A percentile compares a stretch with the other conserved stretches of the same genome.
Evolutionary conservation across 1,139 yeast genomes (phyloP).

Genomic region (Nakaseomyces delphensis): DNA sequence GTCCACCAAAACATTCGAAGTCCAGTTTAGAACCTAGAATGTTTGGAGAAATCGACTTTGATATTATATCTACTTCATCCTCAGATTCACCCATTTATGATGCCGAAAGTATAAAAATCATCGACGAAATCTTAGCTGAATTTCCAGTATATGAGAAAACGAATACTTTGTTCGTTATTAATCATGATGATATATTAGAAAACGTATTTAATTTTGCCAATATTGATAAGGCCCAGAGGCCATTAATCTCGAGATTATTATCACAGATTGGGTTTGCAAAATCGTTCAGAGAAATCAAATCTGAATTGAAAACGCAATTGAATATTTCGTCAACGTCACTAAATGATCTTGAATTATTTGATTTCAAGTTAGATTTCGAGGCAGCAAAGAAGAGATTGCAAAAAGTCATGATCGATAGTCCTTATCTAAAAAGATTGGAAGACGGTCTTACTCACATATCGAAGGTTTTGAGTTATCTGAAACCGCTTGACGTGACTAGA

Average conservation of each 20-base stretch:
- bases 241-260: slow-evolving; percentile 58
- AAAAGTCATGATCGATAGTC: slow-evolving; percentile 69
- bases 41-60: slow-evolving; percentile 79
- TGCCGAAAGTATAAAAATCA: slow-evolving; percentile 77
- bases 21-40: slow-evolving; percentile 65
- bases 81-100: slow-evolving; percentile 50
- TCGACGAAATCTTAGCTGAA: slow-evolving; percentile 58
- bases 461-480: slow-evolving; percentile 47
- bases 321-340: slow-evolving; percentile 73
- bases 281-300: slow-evolving; percentile 55
- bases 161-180: slow-evolving; percentile 52
- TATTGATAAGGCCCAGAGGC: slow-evolving; percentile 59
- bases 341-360: slow-evolving; percentile 72
- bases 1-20: slow-evolving; percentile 48
- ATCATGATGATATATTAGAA: slow-evolving; percentile 73
- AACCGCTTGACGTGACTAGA: slow-evolving; percentile 49
- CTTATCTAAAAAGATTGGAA: slow-evolving; percentile 52
- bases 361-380: slow-evolving; percentile 60
- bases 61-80: slow-evolving; percentile 53
- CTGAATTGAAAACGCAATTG: slow-evolving; percentile 57
- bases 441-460: slow-evolving; percentile 51
- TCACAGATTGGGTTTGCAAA: slow-evolving; percentile 72
- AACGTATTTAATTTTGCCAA: slow-evolving; percentile 71
- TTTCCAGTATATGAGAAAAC: slow-evolving; percentile 58
- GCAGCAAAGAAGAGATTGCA: slow-evolving; percentile 53